Base-by-base conservation (phyloP, 345 rosid genomes). In the Salix viminalis region DNA sequence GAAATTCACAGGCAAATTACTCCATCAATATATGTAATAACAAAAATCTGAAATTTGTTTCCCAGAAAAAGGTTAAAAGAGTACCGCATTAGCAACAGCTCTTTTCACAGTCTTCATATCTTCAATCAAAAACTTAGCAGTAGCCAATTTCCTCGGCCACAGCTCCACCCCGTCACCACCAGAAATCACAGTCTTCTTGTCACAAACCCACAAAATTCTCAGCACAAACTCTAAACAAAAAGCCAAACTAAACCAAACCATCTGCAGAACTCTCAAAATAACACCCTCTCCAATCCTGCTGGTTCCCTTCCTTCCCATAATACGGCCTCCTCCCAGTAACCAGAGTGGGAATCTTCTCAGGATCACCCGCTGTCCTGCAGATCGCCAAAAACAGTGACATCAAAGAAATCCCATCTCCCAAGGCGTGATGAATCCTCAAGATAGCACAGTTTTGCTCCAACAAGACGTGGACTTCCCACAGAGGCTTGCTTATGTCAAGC, bases 141-240 rank as follows among this genome's bases (percentile, higher is more conserved):
- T 83, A 19, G 77, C 87, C 66, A 82, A 65, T 79, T 84, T 88
- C 77, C 95, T 84, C 44, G 88, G 95, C 92, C 90, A 89, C 13
- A 84, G 86, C 87, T 91, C 92, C 84, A 84, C 88, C 50, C 90
- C 91, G 0, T 75, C 86, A 24, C 91, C 93, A 23, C 93, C 91
- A 28, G 81, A 73, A 2, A 86, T 76, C 66, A n/a, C 82, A 26
- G 88, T 88, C 69, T 81, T 79, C 81, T 74, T 61, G 32, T 91
- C 91, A 30, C 80, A 16, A 65, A 84, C 71, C 79, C 81, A 85
- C 67, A 85, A 39, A 41, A 34, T 23, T 71, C 87, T 87, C 78
- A 70, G 6, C 28, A 74, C 21, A 65, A 89, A 89, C 70, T 85
- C 85, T 70, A 77, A 8, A 5, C 54, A 44, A 28, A 74, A 89